phyloP scores from a whole-genome alignment of 805 yeast genomes.

The Suhomyces sp. region DNA sequence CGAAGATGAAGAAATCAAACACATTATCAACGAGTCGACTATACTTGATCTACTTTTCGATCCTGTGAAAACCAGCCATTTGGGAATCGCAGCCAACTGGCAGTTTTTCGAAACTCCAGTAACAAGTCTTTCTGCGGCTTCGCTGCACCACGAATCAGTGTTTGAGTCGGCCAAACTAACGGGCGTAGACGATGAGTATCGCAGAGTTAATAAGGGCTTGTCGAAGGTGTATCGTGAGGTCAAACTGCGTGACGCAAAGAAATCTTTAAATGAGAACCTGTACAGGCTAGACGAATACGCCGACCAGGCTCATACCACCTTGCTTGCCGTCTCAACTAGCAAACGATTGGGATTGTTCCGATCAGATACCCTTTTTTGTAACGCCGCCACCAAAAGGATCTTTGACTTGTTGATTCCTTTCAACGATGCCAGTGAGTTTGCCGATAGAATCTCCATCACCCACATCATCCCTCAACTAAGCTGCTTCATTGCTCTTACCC shows the following conservation, averaged over 20 bases:
- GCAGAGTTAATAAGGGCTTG: slow-evolving; percentile 28
- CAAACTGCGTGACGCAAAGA: neutral
- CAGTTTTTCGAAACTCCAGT: slow-evolving; percentile 28
- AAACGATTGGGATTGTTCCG: slow-evolving; percentile 44
- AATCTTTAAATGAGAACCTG: slow-evolving; percentile 13
- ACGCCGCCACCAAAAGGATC: slow-evolving; percentile 42
- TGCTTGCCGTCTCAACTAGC: slow-evolving; percentile 43
- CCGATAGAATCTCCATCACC: slow-evolving; percentile 37
- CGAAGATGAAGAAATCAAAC: slow-evolving; percentile 24
- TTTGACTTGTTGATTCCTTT: slow-evolving; percentile 38
- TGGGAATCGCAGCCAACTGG: slow-evolving; percentile 32
- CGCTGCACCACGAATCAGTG: neutral
- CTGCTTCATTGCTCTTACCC: slow-evolving; percentile 34
- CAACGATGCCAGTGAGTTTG: slow-evolving; percentile 32
- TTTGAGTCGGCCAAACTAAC: slow-evolving; percentile 19
- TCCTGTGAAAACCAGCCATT: slow-evolving; percentile 18
- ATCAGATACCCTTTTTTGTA: slow-evolving; percentile 45
- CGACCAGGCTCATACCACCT: slow-evolving; percentile 1
- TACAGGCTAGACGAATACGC: slow-evolving; percentile 8
- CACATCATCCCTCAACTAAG: slow-evolving; percentile 34
- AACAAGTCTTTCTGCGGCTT: slow-evolving; percentile 1
- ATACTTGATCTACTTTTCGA: slow-evolving; percentile 39
- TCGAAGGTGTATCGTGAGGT: slow-evolving; percentile 1
- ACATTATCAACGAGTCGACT: slow-evolving; percentile 40
- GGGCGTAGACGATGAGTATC: slow-evolving; percentile 32